A percentile compares a stretch with the other conserved stretches of the same genome.
Evolutionary conservation across 306 rosid species (phyloP).

Genomic region (Adenanthera pavonina): DNA sequence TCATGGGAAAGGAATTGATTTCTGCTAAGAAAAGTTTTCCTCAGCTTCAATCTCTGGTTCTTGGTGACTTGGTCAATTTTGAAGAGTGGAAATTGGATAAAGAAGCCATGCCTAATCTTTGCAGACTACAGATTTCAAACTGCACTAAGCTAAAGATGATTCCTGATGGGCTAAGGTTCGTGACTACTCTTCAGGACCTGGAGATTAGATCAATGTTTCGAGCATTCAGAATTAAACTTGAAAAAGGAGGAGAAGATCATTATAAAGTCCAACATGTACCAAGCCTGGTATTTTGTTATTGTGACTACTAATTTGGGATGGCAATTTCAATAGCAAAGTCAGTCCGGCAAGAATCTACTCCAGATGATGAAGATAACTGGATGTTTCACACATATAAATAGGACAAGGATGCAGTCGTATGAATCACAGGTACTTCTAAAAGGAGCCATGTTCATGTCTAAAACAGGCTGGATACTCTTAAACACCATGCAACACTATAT

Average conservation of each 20-base stretch:
- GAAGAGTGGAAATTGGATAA: conserved; percentile 58
- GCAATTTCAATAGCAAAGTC: background rate
- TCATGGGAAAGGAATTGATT: conserved; percentile 38
- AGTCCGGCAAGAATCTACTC: background rate
- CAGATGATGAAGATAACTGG: background rate
- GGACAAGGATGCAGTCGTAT: background rate
- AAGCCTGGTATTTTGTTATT: conserved; percentile 36
- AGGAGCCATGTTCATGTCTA: background rate
- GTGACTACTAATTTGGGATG: conserved; percentile 46
- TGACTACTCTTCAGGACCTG: conserved; percentile 46
- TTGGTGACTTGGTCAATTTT: conserved; percentile 20
- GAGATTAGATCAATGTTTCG: conserved; percentile 44
- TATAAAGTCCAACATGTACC: conserved; percentile 58
- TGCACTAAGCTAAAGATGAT: conserved; percentile 41
- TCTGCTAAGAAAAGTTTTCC: conserved; percentile 50
- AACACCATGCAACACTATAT: background rate
- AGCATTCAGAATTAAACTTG: conserved; percentile 45
- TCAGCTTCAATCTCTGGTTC: conserved; percentile 43
- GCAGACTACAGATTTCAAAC: conserved; percentile 37
- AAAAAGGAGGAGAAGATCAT: conserved; percentile 56
- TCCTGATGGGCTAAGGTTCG: conserved; percentile 55
- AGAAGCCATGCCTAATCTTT: conserved; percentile 53
- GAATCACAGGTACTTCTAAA: background rate
- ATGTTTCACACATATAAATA: background rate
- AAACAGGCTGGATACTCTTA: background rate